Evolutionary conservation across 352 stramenopile species (phyloP), one percentile per base, ranked within the genome.

Genomic region (Halophytophthora batemanensis): DNA sequence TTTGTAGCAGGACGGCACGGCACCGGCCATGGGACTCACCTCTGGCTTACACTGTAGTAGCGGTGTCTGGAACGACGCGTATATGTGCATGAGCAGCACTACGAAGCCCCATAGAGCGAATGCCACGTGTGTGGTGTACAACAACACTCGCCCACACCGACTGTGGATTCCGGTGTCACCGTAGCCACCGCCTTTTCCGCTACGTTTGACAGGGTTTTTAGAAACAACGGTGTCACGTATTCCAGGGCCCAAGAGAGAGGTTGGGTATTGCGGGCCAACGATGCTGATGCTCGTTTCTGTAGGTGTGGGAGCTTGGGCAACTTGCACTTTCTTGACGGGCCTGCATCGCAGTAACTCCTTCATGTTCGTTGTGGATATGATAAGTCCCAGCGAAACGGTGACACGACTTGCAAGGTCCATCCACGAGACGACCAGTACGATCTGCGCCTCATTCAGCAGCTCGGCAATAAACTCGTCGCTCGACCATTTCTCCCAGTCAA

Each of bases 1-100:
- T 0, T 66, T 17, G 52, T 60, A 66, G 22, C 71, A 78, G 18
- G 65, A 63, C 0, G 55, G 56, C 12, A 63, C 18, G 2, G 17
- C 23, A 22, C 66, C 55, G 41, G 65, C 51, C 65, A 70, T 74
- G 0, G 68, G 60, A 14, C 56, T 25, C 0, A 71, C 63, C 18
- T 61, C 40, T 4, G 56, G 56, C n/a, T 45, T 40, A 3, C 61
- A 66, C 10, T 56, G 46, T 1, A n/a, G 1, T 18, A 61, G 31
- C 1, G 61, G 45, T 8, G 18, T 33, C 28, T 42, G 34, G 2
- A 29, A 17, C 6, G 53, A 40, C 10, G 60, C 56, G 2, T 59
- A 40, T 21, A 60, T 33, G 14, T 72, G 55, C 17, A 68, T 21
- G 6, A 41, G 25, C 8, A 72, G n/a, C 1, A 72, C 37, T 1